These are phyloP conservation scores for Fraxinus quadrangulata DNA, from an alignment of 257 asterid species.

Conservation along the genomic window DNA sequence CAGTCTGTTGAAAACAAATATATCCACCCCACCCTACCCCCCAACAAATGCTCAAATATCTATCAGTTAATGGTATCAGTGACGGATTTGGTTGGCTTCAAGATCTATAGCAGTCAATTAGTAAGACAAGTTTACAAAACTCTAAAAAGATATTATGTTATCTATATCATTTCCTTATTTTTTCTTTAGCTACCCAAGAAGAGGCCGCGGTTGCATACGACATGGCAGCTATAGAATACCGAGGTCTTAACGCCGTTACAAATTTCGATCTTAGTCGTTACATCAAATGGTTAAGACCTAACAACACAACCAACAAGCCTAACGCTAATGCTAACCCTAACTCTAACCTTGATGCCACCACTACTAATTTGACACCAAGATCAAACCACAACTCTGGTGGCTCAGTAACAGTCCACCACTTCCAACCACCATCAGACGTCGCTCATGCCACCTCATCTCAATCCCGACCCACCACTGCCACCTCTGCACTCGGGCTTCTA, in stretches of 20 bases:
- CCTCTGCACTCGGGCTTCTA: slow-evolving; percentile 74
- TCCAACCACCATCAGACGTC: slow-evolving; percentile 19
- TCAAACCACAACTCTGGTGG: slow-evolving; percentile 22
- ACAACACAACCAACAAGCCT: slow-evolving; percentile 15
- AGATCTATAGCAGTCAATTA: too few species aligned
- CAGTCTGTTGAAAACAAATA: too few species aligned
- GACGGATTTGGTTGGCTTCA: too few species aligned
- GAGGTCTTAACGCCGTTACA: slow-evolving; percentile 83
- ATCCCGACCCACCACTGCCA: slow-evolving; percentile 48
- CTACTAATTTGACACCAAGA: slow-evolving; percentile 11
- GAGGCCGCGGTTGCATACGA: slow-evolving; percentile 88
- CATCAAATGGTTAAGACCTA: slow-evolving; percentile 81
- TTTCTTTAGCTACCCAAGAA: slow-evolving; percentile 74
- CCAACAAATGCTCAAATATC: too few species aligned
- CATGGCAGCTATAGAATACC: slow-evolving; percentile 86
- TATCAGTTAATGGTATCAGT: too few species aligned
- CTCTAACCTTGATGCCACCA: not conserved
- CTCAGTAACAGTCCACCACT: slow-evolving; percentile 30
- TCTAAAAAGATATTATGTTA: not conserved
- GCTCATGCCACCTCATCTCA: slow-evolving; percentile 24
- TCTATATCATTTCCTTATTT: not conserved
- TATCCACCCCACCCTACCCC: too few species aligned
- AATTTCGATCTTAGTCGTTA: slow-evolving; percentile 82
- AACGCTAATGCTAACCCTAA: not conserved
- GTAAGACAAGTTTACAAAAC: too few species aligned